Percentiles rank a stretch among this genome's conserved stretches.
Conservation (phyloP, 768 basidiomycete genomes). For the Boletus huronensis region DNA sequence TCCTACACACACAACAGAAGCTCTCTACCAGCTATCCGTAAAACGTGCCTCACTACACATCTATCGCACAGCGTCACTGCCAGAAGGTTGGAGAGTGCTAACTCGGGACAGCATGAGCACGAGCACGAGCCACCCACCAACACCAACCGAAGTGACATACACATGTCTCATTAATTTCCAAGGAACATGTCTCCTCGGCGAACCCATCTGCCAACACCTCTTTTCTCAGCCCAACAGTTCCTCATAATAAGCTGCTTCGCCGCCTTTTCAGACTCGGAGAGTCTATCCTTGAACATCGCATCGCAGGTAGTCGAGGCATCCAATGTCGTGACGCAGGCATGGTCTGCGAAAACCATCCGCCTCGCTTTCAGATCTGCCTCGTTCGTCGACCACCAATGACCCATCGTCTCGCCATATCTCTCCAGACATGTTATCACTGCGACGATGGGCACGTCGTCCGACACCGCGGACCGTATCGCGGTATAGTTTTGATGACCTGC, state of each 20-base stretch:
- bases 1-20: slow-evolving; percentile 10
- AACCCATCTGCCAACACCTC: slow-evolving; percentile 19
- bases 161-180: slow-evolving; percentile 26
- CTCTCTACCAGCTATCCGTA: slow-evolving; percentile 1
- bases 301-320: slow-evolving; percentile 16
- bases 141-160: slow-evolving; percentile 16
- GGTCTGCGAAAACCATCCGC: slow-evolving; percentile 36
- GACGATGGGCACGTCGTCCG: slow-evolving; percentile 32
- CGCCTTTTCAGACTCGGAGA: slow-evolving; percentile 19
- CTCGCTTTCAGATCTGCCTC: slow-evolving; percentile 30
- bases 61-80: background rate
- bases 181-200: slow-evolving; percentile 26
- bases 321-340: slow-evolving; percentile 40
- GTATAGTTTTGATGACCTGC: slow-evolving; percentile 27
- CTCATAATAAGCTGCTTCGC: slow-evolving; percentile 25
- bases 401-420: slow-evolving; percentile 30
- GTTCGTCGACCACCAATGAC: slow-evolving; percentile 40
- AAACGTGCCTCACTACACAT: slow-evolving; percentile 2
- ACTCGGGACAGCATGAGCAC: background rate
- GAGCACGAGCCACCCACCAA: slow-evolving; percentile 3
- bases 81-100: background rate
- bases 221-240: slow-evolving; percentile 28
- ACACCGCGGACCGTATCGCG: slow-evolving; percentile 28
- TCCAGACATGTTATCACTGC: slow-evolving; percentile 31
- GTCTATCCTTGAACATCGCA: slow-evolving; percentile 20